phyloP scores from a whole-genome alignment of 495 filamentous ascomycete species.

The Aspergillus bridgeri region DNA sequence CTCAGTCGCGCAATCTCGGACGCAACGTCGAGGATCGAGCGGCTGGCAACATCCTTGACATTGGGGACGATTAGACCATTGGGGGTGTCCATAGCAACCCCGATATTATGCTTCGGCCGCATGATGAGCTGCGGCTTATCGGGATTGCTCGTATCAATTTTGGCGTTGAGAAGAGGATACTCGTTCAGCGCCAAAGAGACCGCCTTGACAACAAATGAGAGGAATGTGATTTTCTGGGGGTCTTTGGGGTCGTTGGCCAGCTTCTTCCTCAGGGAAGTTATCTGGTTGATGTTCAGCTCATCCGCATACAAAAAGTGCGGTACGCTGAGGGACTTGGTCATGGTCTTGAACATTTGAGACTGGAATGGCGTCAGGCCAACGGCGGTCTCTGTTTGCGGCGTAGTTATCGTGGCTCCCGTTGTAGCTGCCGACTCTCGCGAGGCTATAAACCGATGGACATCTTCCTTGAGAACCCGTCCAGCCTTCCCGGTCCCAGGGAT shows the following conservation, averaged over 20 bases:
- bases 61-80: constrained; percentile 90
- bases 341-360: constrained; percentile 94
- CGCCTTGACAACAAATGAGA: constrained; percentile 96
- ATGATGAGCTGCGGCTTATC: constrained; percentile 67
- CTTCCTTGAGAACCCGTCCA: constrained; percentile 88
- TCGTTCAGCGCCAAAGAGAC: constrained; percentile 77
- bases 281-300: constrained; percentile 71
- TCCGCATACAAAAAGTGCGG: constrained; percentile 94
- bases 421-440: constrained; percentile 21
- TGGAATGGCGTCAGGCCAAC: constrained; percentile 73
- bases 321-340: constrained; percentile 86
- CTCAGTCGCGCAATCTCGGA: constrained; percentile 72
- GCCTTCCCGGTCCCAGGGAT: constrained; percentile 86
- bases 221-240: constrained; percentile 69
- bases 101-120: constrained; percentile 87
- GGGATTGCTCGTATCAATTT: constrained; percentile 59
- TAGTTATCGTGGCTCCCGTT: constrained; percentile 17
- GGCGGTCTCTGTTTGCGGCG: constrained; percentile 57
- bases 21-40: constrained; percentile 72
- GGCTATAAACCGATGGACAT: constrained; percentile 70
- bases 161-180: constrained; percentile 84
- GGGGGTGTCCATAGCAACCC: constrained; percentile 93
- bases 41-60: constrained; percentile 74
- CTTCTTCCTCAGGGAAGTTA: constrained; percentile 64
- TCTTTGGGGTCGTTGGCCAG: constrained; percentile 47